Evolutionary conservation across 768 basidiomycete genomes (phyloP), one percentile per base, ranked within the genome.

Genomic region (Russula virescens): DNA sequence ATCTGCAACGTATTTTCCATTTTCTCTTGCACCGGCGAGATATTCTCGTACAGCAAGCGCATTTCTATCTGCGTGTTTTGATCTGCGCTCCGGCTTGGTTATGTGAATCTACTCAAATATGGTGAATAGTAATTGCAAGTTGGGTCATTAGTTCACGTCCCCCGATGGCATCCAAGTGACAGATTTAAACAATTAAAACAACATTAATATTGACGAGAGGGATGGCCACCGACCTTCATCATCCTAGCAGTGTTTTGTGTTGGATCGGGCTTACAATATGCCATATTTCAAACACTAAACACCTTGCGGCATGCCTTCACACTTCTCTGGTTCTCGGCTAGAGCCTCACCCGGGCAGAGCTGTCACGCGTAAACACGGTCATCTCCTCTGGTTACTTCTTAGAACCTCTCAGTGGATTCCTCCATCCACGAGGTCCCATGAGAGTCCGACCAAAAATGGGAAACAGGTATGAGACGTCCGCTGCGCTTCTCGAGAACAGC

Each of bases 271-370:
- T 31, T 31, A 8, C 31, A 31, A 31, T 8, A 31, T 31, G 31
- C 31, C 31, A 31, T 8, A 4, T 31, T 31, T 31, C 31, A 31
- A 31, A 31, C 31, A 31, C 31, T 8, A 31, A 31, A 31, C 3
- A 31, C 31, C 31, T 31, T 31, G 31, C n/a, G n/a, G 8, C 31
- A 31, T 31, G 31, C 31, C 8, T 31, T 31, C 31, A 43, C 26
- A n/a, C 58, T 38, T 58, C 45, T 25, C 45, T 34, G 28, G 43
- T 54, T 59, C 57, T 59, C 46, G 58, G 51, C 46, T 53, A 34
- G 57, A 49, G 55, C 56, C 50, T 58, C 56, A 31, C 26, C 23
- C 16, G 45, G 56, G 31, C 26, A 35, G 46, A 62, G 35, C 16
- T 26, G 19, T 45, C 62, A 58, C 26, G 50, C 38, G 45, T 43